Evolutionary conservation across 208 protist species (phyloP), one percentile per base, ranked within the genome.

Genomic region (Cochliopodium minus): DNA sequence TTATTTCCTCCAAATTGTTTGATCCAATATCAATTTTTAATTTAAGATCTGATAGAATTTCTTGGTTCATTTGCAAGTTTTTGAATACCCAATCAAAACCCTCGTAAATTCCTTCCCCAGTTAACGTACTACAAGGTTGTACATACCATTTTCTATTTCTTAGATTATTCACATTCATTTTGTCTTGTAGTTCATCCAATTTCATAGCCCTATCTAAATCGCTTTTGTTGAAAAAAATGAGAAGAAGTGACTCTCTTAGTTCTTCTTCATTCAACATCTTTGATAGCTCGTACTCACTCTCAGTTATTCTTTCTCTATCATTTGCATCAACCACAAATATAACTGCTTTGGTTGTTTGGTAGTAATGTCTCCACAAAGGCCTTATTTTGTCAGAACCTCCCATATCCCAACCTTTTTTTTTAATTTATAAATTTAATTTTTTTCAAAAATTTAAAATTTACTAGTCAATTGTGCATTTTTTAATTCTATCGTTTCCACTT

Each of bases 341-440:
- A 11, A 94, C 47, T 9, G 64, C 87, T 55, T 90, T 67, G 25
- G 81, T 94, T 47, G 82, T 77, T 13, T 81, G 65, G 72, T 87
- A 97, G 73, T 96, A 97, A 66, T 91, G 87, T 23, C 76, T 71
- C 91, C 91, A 97, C 34, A 97, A 67, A n/a, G 77, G 68, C 7
- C 83, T 81, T 50, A 96, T 78, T 28, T 81, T 86, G 57, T 83
- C 70, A 67, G 91, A 86, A 2, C 93, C 93, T 39, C 82, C 82
- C 23, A 97, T 81, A 63, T 97, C 93, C 82, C 93, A 96, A n/a
- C n/a, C n/a, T n/a, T n/a, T n/a, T n/a, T n/a, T n/a, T n/a, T n/a
- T n/a, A n/a, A n/a, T n/a, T n/a, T n/a, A n/a, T n/a, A n/a, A n/a
- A n/a, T n/a, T n/a, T n/a, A n/a, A n/a, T n/a, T n/a, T n/a, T n/a